Conservation (phyloP, 495 filamentous ascomycete species). For the Penicillium canescens region DNA sequence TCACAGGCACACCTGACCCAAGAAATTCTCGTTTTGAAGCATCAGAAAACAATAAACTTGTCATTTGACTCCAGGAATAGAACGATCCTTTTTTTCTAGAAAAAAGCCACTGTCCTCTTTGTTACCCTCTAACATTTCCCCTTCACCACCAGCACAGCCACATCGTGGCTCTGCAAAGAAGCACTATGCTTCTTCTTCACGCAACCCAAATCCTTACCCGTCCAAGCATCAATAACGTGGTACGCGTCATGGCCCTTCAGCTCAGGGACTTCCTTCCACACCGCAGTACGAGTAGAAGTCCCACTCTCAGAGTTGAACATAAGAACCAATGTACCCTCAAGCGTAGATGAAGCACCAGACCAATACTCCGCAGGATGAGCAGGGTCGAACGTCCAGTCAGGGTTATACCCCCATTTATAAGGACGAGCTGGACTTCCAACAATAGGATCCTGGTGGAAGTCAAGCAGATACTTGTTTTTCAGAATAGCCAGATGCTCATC, state of each 20-base stretch:
- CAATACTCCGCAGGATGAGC: conserved; percentile 63
- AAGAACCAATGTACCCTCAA: conserved; percentile 50
- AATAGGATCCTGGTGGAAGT: conserved; percentile 61
- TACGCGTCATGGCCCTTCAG: conserved; percentile 42
- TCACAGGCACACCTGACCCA: no score
- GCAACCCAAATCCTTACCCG: conserved; percentile 49
- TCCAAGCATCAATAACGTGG: conserved; percentile 55
- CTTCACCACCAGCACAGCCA: conserved; percentile 43
- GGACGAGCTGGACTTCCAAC: conserved; percentile 55
- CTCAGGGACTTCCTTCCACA: conserved; percentile 56
- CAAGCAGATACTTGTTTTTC: conserved; percentile 58
- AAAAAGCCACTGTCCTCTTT: not conserved
- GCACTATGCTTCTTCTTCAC: conserved; percentile 34
- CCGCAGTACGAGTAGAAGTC: conserved; percentile 40
- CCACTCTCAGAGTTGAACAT: conserved; percentile 50
- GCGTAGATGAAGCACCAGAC: conserved; percentile 50
- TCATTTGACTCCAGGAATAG: no score
- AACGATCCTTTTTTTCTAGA: not conserved
- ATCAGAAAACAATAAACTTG: not conserved
- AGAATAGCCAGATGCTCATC: conserved; percentile 51
- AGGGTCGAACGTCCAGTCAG: conserved; percentile 62
- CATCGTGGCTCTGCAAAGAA: conserved; percentile 49
- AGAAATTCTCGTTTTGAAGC: not conserved
- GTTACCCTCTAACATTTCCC: conserved; percentile 25
- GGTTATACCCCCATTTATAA: conserved; percentile 66